Percentiles rank a stretch among this genome's conserved stretches.
Conservation (phyloP, 2,329 filamentous ascomycete species). For the Tolypocladium tropicale region DNA sequence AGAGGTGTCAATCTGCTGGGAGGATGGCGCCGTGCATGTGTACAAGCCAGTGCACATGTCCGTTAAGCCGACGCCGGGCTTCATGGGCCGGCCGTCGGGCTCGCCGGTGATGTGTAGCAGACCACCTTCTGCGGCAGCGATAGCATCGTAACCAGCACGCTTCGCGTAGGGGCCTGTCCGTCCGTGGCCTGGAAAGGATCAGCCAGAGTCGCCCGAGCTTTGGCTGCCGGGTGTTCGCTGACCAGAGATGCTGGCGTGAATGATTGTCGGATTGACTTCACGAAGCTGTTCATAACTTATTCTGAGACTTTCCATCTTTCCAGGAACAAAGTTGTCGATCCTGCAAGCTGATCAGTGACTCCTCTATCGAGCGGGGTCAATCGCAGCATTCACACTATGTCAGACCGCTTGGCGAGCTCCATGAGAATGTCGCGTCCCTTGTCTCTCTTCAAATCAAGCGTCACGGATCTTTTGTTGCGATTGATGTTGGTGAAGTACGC, state of each 20-base stretch:
- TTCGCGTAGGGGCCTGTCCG: constrained; percentile 27
- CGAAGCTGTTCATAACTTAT: constrained; percentile 27
- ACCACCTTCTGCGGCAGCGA: constrained; percentile 30
- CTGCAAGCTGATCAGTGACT: constrained; percentile 3
- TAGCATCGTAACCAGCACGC: constrained; percentile 33
- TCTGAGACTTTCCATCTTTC: constrained; percentile 27
- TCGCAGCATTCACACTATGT: constrained; percentile 21
- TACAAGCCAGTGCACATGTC: constrained; percentile 35
- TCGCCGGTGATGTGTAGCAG: constrained; percentile 33
- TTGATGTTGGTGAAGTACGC: constrained; percentile 33
- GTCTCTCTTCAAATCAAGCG: constrained; percentile 18
- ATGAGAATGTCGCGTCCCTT: constrained; percentile 20
- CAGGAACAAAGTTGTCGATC: constrained; percentile 32
- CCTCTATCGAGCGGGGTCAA: neutral
- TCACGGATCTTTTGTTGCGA: constrained; percentile 31
- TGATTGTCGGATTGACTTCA: constrained; percentile 24
- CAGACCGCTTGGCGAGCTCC: constrained; percentile 21
- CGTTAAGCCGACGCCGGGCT: constrained; percentile 30
- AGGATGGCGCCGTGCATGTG: constrained; percentile 32
- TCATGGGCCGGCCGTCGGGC: constrained; percentile 24
- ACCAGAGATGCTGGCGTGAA: constrained; percentile 30
- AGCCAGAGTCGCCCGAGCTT: neutral
- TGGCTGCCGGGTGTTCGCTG: neutral
- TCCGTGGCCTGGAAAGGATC: constrained; percentile 12
- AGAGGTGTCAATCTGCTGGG: constrained; percentile 30